Conservation (phyloP, 768 basidiomycete species). For the Calocera viscosa region DNA sequence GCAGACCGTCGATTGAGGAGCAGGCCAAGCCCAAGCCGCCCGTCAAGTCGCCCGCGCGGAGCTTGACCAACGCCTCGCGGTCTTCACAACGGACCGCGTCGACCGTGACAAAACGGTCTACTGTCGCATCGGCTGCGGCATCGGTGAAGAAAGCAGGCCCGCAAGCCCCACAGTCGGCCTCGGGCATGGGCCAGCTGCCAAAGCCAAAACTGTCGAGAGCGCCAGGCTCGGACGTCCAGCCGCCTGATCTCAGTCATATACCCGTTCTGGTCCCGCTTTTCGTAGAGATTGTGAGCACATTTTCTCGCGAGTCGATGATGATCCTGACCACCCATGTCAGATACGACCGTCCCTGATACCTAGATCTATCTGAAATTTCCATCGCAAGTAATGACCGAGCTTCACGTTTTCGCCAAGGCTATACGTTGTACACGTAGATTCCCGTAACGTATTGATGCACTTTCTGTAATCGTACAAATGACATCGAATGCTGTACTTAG, state of each 20-base stretch:
- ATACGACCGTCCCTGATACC: slow-evolving; percentile 2
- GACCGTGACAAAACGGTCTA: slow-evolving; percentile 3
- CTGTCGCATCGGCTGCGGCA: background rate
- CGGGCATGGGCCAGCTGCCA: background rate
- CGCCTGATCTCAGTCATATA: slow-evolving; percentile 66
- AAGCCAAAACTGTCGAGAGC: slow-evolving; percentile 30
- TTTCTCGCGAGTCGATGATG: background rate
- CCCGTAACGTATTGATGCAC: background rate
- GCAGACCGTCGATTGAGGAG: slow-evolving; percentile 16
- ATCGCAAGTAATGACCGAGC: background rate
- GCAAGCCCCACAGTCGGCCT: background rate
- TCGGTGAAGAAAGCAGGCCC: slow-evolving; percentile 11
- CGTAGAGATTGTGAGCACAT: slow-evolving; percentile 65
- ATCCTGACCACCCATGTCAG: background rate
- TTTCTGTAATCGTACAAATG: background rate
- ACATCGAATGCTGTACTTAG: no score
- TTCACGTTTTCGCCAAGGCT: background rate
- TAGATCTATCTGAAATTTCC: background rate
- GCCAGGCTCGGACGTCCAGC: slow-evolving; percentile 37
- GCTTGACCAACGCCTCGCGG: background rate
- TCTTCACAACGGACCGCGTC: slow-evolving; percentile 10
- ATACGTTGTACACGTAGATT: slow-evolving; percentile 7
- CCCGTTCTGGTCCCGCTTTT: slow-evolving; percentile 80
- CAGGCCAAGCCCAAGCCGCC: background rate
- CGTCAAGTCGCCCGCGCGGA: background rate